Evolutionary conservation across 2,329 filamentous ascomycete species (phyloP).

Genomic region (Fusarium aywerte): DNA sequence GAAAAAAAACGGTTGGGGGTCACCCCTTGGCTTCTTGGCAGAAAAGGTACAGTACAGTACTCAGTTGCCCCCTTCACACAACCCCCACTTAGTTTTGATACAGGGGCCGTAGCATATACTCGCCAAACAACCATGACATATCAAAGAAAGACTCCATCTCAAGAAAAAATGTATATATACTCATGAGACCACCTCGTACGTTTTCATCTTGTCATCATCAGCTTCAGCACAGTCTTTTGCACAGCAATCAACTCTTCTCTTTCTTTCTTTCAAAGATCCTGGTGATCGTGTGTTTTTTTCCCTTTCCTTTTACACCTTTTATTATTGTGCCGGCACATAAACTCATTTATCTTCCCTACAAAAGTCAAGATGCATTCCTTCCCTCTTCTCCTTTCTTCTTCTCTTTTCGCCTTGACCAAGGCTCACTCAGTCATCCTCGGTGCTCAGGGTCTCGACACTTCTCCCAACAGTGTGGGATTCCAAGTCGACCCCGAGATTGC

Average conservation of each 20-base stretch:
- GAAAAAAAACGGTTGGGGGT: background rate
- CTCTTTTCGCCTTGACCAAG: constrained; percentile 32
- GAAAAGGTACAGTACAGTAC: too few relatives aligned
- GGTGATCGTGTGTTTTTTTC: constrained; percentile 38
- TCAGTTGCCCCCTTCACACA: constrained; percentile 33
- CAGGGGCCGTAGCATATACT: constrained; percentile 37
- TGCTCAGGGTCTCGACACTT: constrained; percentile 59
- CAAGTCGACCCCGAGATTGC: constrained; percentile 65
- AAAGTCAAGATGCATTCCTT: constrained; percentile 37
- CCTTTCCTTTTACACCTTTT: background rate
- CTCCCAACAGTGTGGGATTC: constrained; percentile 61
- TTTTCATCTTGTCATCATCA: constrained; percentile 23
- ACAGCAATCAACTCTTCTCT: constrained; percentile 16
- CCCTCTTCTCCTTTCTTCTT: constrained; percentile 25
- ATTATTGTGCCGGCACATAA: constrained; percentile 42
- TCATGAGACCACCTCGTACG: background rate
- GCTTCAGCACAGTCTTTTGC: constrained; percentile 33
- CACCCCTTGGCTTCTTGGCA: background rate
- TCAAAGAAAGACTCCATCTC: background rate
- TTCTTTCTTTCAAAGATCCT: constrained; percentile 38
- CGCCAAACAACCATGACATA: background rate
- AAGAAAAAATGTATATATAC: constrained; percentile 33
- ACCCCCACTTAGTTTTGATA: constrained; percentile 37
- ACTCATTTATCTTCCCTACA: background rate
- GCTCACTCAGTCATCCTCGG: constrained; percentile 60